Evolutionary conservation across 805 yeast species (phyloP), one percentile per base, ranked within the genome.

Genomic region (Candida broadrunensis): DNA sequence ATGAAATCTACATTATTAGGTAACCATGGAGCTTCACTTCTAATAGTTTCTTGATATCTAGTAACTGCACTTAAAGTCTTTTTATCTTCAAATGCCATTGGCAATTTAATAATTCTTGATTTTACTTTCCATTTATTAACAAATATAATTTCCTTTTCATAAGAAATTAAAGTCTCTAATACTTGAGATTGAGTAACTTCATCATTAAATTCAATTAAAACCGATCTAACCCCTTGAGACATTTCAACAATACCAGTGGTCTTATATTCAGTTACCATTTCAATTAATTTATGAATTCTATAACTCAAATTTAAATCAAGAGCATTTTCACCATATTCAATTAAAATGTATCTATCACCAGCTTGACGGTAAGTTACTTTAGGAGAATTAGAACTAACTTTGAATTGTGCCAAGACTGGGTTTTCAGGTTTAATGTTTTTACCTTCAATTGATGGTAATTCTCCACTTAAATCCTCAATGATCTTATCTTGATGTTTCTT

Each of bases 191-290:
- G 98, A 16, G 78, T 57, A 30, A 85, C 74, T 37, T 71, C 62
- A 35, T 85, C 87, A 58, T 88, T 83, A 60, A 70, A 93, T 63
- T 91, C 96, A 57, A 91, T 78, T 58, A 91, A 75, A 24, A 93
- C 96, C 4, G 98, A 90, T 57, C 98, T 77, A 24, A 93, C 98
- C 69, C 98, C 98, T 51, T 87, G 95, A 1, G 97, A 88, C 96
- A 93, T 88, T 65, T 93, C 98, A 43, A 88, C 79, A 44, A 91
- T 83, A 42, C 97, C 98, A 39, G 68, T 61, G 21, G 95, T 83
- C 44, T 79, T 71, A 49, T 81, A 76, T 19, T 70, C 69, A 35
- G 71, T 67, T 32, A 88, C 95, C 73, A 80, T 73, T 48, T 83
- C 85, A 41, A 85, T 85, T 60, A 91, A 75, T 54, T 83, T 80